These are phyloP conservation scores for Salix purpurea DNA, from an alignment of 345 rosid species.

Conservation along the genomic window DNA sequence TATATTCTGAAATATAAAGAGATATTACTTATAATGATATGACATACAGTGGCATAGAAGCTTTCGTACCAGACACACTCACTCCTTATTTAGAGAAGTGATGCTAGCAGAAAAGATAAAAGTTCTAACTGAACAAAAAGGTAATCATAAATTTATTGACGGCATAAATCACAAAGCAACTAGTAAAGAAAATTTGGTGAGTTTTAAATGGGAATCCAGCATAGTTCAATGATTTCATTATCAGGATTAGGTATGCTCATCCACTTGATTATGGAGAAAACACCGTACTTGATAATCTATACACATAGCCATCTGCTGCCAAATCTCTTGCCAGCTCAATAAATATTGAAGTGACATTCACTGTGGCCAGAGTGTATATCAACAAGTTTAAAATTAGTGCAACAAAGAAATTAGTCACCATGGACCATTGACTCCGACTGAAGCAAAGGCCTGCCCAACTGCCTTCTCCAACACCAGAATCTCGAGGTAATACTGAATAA, in stretches of 20 bases:
- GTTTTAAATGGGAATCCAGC: background rate
- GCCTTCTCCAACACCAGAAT: constrained; percentile 68
- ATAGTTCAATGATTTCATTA: background rate
- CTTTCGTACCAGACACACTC: background rate
- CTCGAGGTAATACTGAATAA: constrained; percentile 58
- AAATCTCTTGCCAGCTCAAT: background rate
- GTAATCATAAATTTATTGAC: background rate
- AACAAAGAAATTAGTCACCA: constrained; percentile 29
- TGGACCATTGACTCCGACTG: constrained; percentile 63
- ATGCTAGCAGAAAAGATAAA: background rate
- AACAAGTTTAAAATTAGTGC: background rate
- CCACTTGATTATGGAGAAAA: background rate
- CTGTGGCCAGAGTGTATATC: background rate
- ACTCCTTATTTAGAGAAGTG: background rate
- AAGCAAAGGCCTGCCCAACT: constrained; percentile 75
- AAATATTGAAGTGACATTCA: background rate
- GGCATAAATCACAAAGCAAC: background rate
- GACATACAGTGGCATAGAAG: background rate
- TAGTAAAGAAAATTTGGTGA: background rate
- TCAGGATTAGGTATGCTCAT: background rate
- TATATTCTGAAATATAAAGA: too few species aligned
- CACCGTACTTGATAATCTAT: background rate
- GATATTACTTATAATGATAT: too few species aligned
- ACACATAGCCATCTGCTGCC: background rate
- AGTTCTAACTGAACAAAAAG: background rate